Conservation (phyloP, 176 grass and related monocot species). For the Ensete ventricosum region DNA sequence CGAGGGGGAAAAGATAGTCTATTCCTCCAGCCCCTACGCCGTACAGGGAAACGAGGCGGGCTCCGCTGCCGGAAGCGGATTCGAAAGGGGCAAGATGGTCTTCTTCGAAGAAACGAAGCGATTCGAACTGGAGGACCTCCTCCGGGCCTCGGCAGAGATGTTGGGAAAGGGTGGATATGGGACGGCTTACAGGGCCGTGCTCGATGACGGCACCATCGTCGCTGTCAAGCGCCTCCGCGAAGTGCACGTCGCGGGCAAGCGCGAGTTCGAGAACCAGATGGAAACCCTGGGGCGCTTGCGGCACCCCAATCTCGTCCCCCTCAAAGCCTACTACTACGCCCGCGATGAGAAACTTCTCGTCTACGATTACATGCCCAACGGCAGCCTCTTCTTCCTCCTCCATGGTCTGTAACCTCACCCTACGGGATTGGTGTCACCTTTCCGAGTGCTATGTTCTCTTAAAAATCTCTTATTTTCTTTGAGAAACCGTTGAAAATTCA, state of each 20-base stretch:
- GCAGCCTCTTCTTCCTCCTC: conserved; percentile 79
- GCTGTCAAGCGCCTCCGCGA: conserved; percentile 90
- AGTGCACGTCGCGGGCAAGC: conserved; percentile 36
- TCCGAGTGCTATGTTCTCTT: background rate
- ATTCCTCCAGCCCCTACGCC: conserved; percentile 89
- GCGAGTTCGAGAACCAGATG: conserved; percentile 92
- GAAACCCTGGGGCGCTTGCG: conserved; percentile 50
- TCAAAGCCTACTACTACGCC: conserved; percentile 85
- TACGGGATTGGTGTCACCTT: too few species aligned
- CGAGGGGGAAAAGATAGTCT: conserved; percentile 96
- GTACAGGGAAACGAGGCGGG: conserved; percentile 18
- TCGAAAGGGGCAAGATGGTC: conserved; percentile 79
- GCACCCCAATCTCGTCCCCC: conserved; percentile 68
- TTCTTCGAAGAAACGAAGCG: conserved; percentile 49
- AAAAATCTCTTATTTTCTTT: too few species aligned
- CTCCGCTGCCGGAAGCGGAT: conserved; percentile 12
- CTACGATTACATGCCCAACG: conserved; percentile 95
- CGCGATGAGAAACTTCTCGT: conserved; percentile 97
- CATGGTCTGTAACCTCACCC: conserved; percentile 28
- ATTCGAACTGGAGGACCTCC: conserved; percentile 85
- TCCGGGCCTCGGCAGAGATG: conserved; percentile 95
- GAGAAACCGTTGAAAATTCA: background rate
- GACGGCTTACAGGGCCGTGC: conserved; percentile 82
- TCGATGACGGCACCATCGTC: conserved; percentile 65
- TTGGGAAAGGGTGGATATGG: conserved; percentile 85